phyloP scores from a whole-genome alignment of 2,329 filamentous ascomycete genomes.

The Huntiella savannae region DNA sequence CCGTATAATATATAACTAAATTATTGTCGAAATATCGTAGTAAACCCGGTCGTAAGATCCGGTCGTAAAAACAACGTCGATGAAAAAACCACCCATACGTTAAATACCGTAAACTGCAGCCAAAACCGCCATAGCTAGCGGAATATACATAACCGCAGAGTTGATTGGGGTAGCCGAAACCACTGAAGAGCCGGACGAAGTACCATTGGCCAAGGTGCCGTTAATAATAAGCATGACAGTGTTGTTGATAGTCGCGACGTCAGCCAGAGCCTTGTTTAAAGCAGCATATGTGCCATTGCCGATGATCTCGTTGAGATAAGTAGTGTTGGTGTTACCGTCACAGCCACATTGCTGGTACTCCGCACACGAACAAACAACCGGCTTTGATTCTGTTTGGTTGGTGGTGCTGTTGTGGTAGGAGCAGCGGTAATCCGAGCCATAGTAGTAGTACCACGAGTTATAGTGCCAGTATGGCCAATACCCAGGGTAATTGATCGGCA shows the following conservation, averaged over 20 bases:
- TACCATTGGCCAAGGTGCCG: constrained; percentile 54
- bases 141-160: constrained; percentile 30
- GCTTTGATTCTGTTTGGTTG: constrained; percentile 19
- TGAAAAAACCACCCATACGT: neutral
- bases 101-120: constrained; percentile 22
- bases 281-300: constrained; percentile 41
- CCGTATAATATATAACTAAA: neutral
- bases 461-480: constrained; percentile 49
- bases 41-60: neutral
- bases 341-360: constrained; percentile 36
- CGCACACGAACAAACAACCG: constrained; percentile 33
- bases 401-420: constrained; percentile 31
- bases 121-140: constrained; percentile 24
- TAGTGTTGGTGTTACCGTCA: constrained; percentile 46
- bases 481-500: constrained; percentile 29
- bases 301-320: constrained; percentile 43
- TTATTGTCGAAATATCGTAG: neutral
- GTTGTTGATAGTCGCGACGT: constrained; percentile 37
- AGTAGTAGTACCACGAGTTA: constrained; percentile 44
- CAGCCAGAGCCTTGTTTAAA: constrained; percentile 43
- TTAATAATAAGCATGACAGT: constrained; percentile 50
- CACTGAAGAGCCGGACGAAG: constrained; percentile 22
- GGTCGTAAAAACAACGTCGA: no score
- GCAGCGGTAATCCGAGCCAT: constrained; percentile 25
- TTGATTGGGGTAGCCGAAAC: no score